Evolutionary conservation across 2,329 filamentous ascomycete genomes (phyloP).

Genomic region (Sporothrix brunneoviolacea): DNA sequence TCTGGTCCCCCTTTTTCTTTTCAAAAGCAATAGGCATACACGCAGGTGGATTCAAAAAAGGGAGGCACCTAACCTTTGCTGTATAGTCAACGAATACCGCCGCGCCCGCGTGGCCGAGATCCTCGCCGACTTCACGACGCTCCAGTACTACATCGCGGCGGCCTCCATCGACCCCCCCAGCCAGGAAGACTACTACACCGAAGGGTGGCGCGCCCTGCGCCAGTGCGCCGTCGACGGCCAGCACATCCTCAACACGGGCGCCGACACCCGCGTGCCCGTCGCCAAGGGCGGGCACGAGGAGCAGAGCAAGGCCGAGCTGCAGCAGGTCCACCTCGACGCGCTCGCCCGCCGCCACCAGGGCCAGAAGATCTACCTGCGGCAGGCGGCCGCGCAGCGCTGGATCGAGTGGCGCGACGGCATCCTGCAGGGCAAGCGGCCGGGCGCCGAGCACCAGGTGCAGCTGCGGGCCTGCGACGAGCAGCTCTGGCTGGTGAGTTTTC

Average conservation of each 20-base stretch:
- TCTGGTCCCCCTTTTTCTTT: background rate
- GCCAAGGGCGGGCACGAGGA: conserved; percentile 49
- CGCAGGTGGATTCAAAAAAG: background rate
- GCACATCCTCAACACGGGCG: conserved; percentile 57
- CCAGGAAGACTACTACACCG: conserved; percentile 54
- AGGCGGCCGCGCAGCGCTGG: conserved; percentile 55
- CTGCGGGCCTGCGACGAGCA: conserved; percentile 50
- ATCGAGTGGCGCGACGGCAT: conserved; percentile 47
- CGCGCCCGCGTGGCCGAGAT: conserved; percentile 55
- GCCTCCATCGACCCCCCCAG: conserved; percentile 48
- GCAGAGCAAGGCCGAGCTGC: conserved; percentile 55
- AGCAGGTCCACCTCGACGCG: conserved; percentile 55
- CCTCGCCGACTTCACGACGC: conserved; percentile 53
- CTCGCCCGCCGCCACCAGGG: conserved; percentile 55
- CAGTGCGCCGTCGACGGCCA: conserved; percentile 58
- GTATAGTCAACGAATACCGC: conserved; percentile 53
- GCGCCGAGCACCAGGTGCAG: conserved; percentile 38
- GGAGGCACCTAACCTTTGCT: background rate
- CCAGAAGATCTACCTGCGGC: conserved; percentile 58
- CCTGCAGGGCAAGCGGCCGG: conserved; percentile 44
- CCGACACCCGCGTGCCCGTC: conserved; percentile 52
- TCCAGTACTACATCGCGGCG: conserved; percentile 57
- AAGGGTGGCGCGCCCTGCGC: conserved; percentile 55
- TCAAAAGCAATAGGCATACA: background rate
- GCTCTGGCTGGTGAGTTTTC: conserved; percentile 45